Conservation (phyloP, 768 basidiomycete species). For the Xerocomus potaroensis region DNA sequence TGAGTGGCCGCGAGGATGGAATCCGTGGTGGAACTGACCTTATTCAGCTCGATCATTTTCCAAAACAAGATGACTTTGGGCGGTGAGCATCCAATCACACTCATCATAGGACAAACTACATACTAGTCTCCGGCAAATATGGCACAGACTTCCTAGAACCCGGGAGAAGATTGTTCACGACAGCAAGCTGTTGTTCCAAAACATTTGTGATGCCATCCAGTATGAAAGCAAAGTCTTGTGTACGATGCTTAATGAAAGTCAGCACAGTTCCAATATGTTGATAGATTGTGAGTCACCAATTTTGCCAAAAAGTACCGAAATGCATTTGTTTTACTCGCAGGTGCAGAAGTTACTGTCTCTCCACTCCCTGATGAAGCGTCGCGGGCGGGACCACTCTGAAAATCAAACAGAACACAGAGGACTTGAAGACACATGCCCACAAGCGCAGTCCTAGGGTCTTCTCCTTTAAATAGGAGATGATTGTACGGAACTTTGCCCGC, state of each 20-base stretch:
- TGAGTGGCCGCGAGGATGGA: not conserved
- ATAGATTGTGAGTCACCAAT: conserved; percentile 43
- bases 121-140: conserved; percentile 79
- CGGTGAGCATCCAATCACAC: conserved; percentile 5
- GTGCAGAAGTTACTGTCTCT: conserved; percentile 42
- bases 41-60: conserved; percentile 92
- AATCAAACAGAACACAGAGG: conserved; percentile 71
- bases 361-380: conserved; percentile 43
- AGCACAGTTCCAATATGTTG: conserved; percentile 4
- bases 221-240: conserved; percentile 84
- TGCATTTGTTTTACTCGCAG: conserved; percentile 72
- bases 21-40: conserved; percentile 42
- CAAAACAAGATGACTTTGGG: conserved; percentile 74
- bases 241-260: conserved; percentile 62
- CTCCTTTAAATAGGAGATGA: conserved; percentile 86
- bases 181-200: conserved; percentile 71
- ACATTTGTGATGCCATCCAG: conserved; percentile 65
- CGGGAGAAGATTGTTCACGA: conserved; percentile 71
- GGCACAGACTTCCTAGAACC: conserved; percentile 82
- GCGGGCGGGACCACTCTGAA: conserved; percentile 71
- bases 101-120: conserved; percentile 25
- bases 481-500: conserved; percentile 84
- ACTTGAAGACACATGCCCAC: conserved; percentile 75
- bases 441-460: conserved; percentile 69
- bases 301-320: conserved; percentile 93